Base-by-base conservation (phyloP, 306 rosid genomes). In the Pyrus bretschneideri region DNA sequence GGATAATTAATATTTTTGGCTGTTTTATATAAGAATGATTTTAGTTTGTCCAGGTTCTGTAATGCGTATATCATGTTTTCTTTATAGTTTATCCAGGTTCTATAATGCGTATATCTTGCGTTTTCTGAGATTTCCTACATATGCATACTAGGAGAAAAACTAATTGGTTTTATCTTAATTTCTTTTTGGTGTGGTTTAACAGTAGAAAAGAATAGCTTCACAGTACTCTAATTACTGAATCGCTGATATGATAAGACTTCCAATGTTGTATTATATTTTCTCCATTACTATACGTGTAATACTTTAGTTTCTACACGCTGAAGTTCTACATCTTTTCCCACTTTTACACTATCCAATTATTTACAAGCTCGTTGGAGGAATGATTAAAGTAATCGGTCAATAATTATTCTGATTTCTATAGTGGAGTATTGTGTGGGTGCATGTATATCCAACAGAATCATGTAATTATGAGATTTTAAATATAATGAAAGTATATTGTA, bases 191-290 rank as follows among this genome's bases (percentile, higher is more conserved):
- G 85, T 84, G 91, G 77, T 80, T 80, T 75, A 57, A 67, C 52
- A 79, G 77, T 85, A 86, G 88, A 83, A 73, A 86, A 72, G 22
- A 76, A 80, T 79, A 88, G 78, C 83, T 82, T 83, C 68, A 83
- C 58, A 76, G 68, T 46, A 69, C 80, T 67, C 76, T 70, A 63
- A 63, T 77, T 67, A 17, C 55, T 51, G 21, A 51, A 51, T 51
- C 21, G 67, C 81, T 78, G 54, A 78, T 70, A 35, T n/a, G 30
- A 58, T 58, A 22, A 10, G 14, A 22, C 55, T 51, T 9, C 30
- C 35, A 33, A 54, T n/a, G 51, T n/a, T 44, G 65, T 68, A 49
- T 49, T 51, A 51, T 51, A 51, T 51, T 51, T 51, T 51, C 6
- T 51, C 21, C 55, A 51, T 51, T 51, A 27, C 13, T 10, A 13